A percentile compares a stretch with the other conserved stretches of the same genome.
Evolutionary conservation across 768 basidiomycete species (phyloP).

Genomic region (Suillus placidus): DNA sequence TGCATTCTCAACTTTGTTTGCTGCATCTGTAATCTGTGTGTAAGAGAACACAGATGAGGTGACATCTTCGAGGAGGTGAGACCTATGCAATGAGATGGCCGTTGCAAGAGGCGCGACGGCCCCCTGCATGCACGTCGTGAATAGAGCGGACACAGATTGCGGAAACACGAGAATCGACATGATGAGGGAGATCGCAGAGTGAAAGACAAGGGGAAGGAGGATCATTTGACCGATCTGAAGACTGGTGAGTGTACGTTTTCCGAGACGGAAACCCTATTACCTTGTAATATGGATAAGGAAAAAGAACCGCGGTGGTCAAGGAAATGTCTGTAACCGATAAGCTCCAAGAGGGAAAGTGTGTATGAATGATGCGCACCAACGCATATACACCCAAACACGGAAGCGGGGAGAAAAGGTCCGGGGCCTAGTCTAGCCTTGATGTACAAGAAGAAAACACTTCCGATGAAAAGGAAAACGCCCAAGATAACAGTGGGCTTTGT

Average conservation of each 20-base stretch:
- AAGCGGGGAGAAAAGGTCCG: constrained; percentile 61
- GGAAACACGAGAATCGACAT: constrained; percentile 63
- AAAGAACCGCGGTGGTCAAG: constrained; percentile 58
- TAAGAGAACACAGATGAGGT: constrained; percentile 39
- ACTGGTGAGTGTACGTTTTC: constrained; percentile 7
- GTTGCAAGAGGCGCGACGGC: constrained; percentile 52
- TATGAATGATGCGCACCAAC: constrained; percentile 42
- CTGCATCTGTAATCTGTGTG: constrained; percentile 35
- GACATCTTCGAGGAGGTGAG: constrained; percentile 44
- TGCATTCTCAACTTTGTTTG: constrained; percentile 46
- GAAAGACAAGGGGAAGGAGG: constrained; percentile 59
- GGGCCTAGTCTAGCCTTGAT: constrained; percentile 62
- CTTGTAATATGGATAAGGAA: constrained; percentile 66
- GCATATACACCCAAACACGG: constrained; percentile 61
- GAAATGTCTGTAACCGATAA: constrained; percentile 49
- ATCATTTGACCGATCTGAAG: constrained; percentile 52
- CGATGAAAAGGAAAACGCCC: constrained; percentile 65
- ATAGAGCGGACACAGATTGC: constrained; percentile 59
- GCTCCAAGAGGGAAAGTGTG: not conserved
- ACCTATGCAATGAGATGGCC: constrained; percentile 48
- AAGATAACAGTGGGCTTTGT: constrained; percentile 59
- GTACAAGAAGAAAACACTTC: constrained; percentile 58
- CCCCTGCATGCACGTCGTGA: constrained; percentile 49
- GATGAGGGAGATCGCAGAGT: constrained; percentile 57
- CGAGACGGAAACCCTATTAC: constrained; percentile 21